Evolutionary conservation across 2,329 filamentous ascomycete genomes (phyloP), one percentile per base, ranked within the genome.

Genomic region (Elsinoe necatrix): DNA sequence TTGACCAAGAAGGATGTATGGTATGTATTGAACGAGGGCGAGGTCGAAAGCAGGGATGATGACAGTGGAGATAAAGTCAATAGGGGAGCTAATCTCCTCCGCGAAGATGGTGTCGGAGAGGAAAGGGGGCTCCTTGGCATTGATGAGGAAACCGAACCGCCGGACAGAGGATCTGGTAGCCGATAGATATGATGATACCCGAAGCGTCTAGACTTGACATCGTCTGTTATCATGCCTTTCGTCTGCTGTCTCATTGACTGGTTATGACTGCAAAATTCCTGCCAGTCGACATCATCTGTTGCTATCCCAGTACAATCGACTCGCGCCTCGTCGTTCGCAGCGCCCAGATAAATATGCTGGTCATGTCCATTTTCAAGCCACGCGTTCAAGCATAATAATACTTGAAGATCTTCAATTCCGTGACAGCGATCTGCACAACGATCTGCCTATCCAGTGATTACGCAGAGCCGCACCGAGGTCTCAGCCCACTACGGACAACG

Each of bases 1-100:
- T 74, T 97, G 63, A 98, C 93, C 18, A 97, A 97, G 76, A 98
- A 98, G 75, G 93, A 98, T 72, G 85, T 95, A 31, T 97, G 91
- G 88, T 91, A 89, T 69, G 84, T 97, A 37, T 77, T 97, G 45
- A 89, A 95, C 67, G 88, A 86, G 41, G 83, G 82, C 8, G 84
- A 86, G 61, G 81, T 54, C 4, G 50, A 58, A 6, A 45, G 23
- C 39, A 37, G 41, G 84, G 54, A 41, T 20, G 54, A 56, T 37
- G 52, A 54, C 18, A 14, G 54, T 67, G 65, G 6, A 62, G 50
- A 37, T 11, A 55, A 29, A 18, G 20, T 56, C 23, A 56, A 37
- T 27, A 41, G 54, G 16, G 54, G 42, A 25, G 54, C 54, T 7
- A 56, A 56, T 25, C 29, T 56, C 9, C 42, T 56, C 8, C 56